phyloP scores from a whole-genome alignment of 1,139 yeast genomes.

The Blastobotrys apis region DNA sequence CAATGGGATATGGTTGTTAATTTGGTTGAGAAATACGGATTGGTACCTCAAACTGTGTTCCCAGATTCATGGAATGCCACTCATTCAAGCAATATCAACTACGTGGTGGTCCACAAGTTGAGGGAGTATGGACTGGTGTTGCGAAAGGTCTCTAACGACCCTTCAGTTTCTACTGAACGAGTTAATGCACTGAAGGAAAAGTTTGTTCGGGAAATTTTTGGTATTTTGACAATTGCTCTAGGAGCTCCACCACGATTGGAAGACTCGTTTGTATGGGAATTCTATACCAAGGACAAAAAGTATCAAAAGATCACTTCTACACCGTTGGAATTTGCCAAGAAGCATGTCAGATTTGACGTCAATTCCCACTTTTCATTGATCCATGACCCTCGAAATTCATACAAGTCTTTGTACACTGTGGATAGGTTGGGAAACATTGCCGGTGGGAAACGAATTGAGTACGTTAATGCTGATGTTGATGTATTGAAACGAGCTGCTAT shows the following conservation, averaged over 20 bases:
- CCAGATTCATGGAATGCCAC: conserved; percentile 60
- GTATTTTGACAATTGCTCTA: conserved; percentile 50
- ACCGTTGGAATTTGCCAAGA: conserved; percentile 51
- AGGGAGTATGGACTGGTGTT: conserved; percentile 58
- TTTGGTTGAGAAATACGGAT: conserved; percentile 56
- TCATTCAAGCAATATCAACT: conserved; percentile 47
- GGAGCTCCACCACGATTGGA: conserved; percentile 61
- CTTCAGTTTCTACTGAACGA: conserved; percentile 28
- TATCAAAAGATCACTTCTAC: conserved; percentile 45
- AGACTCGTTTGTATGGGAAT: conserved; percentile 57
- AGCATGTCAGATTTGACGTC: conserved; percentile 46
- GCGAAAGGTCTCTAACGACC: conserved; percentile 37
- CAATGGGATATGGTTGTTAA: conserved; percentile 72
- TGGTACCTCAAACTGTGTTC: conserved; percentile 55
- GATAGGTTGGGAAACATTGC: conserved; percentile 56
- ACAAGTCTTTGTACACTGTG: conserved; percentile 54
- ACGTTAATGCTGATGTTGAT: conserved; percentile 51
- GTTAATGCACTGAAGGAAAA: conserved; percentile 42
- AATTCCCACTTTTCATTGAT: conserved; percentile 51
- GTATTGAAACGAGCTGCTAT: conserved; percentile 54
- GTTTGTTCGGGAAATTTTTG: conserved; percentile 51
- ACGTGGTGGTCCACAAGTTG: conserved; percentile 52
- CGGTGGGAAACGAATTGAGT: conserved; percentile 61
- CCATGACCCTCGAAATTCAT: conserved; percentile 58
- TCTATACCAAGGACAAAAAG: conserved; percentile 52